Evolutionary conservation across 371 early-diverging fungal genomes (phyloP), one percentile per base, ranked within the genome.

Genomic region (Actinomortierella ambigua): DNA sequence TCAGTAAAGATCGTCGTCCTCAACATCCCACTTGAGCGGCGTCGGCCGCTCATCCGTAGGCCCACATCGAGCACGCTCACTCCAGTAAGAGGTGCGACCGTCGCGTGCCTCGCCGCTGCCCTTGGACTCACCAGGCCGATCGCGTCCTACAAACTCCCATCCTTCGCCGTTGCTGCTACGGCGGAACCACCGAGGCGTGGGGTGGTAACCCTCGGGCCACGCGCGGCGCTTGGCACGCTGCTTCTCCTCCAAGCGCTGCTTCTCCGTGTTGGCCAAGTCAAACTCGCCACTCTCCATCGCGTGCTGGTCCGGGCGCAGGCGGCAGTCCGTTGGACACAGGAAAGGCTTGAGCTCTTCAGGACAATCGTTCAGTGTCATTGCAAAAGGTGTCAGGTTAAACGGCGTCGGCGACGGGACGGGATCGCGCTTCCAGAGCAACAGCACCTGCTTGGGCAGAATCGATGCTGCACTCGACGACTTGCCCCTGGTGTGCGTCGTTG

Each of bases 241-340:
- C 66, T 83, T 82, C 52, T 86, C 82, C 69, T 94, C 93, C 13
- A 93, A 67, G 0, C 82, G 62, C 24, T 84, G 85, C 69, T 94
- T 94, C 46, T 83, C 82, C 1, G 63, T 63, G 54, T 84, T 83
- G 15, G 94, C 94, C 6, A 78, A 42, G 47, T 90, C 89, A 62
- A 87, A 93, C 49, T 85, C 79, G 7, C 88, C 93, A 41, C 71
- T 77, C 63, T 90, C 90, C 88, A 90, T 85, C 1, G 85, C 85
- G 7, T 80, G 76, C 78, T 94, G 94, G 68, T 94, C 93, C 11
- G 91, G 91, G 14, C 93, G 82, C 52, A 90, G 81, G 40, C 95
- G 81, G 14, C 88, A 90, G 65, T 94, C 95, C 2, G 93, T 91
- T 3, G 87, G 90, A 23, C 89, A 88, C 43, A 94, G 67, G 57